These are phyloP conservation scores for Croton laevigatus DNA, from an alignment of 441 rosid genomes.

Conservation along the genomic window DNA sequence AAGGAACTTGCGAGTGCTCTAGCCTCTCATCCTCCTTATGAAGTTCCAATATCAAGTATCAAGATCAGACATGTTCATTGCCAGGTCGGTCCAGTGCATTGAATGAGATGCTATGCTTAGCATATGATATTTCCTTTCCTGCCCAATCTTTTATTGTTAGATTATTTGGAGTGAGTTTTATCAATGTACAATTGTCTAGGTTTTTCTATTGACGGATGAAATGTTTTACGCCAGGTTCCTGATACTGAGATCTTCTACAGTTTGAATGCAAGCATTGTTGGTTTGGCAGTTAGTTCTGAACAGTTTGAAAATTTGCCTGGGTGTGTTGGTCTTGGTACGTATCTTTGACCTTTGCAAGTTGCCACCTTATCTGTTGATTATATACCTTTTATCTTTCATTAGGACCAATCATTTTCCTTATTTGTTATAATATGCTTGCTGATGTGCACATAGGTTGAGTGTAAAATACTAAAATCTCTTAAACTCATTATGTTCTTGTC, in stretches of 20 bases:
- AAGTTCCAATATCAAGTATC: constrained; percentile 75
- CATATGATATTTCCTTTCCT: neutral
- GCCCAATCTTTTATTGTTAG: constrained; percentile 1
- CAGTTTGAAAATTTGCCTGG: constrained; percentile 55
- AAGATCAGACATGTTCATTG: constrained; percentile 77
- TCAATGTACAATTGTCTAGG: constrained; percentile 1
- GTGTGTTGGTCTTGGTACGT: constrained; percentile 91
- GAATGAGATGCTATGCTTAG: constrained; percentile 4
- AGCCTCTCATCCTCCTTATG: constrained; percentile 81
- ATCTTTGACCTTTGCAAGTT: constrained; percentile 15
- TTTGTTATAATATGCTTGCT: neutral
- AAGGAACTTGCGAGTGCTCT: constrained; percentile 85
- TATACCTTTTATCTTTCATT: neutral
- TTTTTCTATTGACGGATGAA: constrained; percentile 17
- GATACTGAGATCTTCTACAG: constrained; percentile 63
- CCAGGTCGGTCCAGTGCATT: constrained; percentile 52
- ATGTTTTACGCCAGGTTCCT: constrained; percentile 55
- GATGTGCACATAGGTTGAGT: neutral
- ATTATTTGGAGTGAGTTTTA: constrained; percentile 5
- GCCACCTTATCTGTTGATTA: constrained; percentile 5
- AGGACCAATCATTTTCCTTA: neutral
- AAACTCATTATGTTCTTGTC: neutral
- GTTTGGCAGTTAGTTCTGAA: constrained; percentile 72
- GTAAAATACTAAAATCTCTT: neutral
- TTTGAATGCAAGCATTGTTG: constrained; percentile 82